phyloP scores from a whole-genome alignment of 768 basidiomycete species.

The Cystofilobasidium capitatum region DNA sequence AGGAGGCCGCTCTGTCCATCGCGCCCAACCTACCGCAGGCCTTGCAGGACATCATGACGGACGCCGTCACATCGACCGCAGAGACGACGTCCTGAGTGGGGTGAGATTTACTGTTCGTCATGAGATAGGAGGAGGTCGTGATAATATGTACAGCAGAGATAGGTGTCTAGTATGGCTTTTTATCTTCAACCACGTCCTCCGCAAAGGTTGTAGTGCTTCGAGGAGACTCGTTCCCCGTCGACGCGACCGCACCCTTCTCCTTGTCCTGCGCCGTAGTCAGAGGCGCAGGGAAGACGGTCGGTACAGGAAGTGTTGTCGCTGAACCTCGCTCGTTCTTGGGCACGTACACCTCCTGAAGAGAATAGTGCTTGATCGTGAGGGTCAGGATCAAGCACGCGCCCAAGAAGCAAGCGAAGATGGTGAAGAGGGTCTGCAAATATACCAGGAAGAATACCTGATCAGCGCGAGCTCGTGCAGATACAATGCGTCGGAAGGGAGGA shows the following conservation, averaged over 20 bases:
- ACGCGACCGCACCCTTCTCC: no score
- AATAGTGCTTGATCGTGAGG: constrained; percentile 5
- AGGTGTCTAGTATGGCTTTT: no score
- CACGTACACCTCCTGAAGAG: constrained; percentile 4
- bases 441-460: neutral
- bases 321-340: neutral
- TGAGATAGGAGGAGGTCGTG: no score
- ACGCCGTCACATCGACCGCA: constrained; percentile 8
- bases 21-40: constrained; percentile 1
- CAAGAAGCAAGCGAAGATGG: constrained; percentile 3
- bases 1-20: constrained; percentile 15
- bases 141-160: no score
- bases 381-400: constrained; percentile 8
- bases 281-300: neutral
- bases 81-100: no score
- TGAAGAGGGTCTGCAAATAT: constrained; percentile 7
- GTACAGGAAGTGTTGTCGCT: neutral
- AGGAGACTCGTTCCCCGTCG: no score
- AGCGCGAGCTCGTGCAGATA: no score
- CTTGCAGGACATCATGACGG: constrained; percentile 19
- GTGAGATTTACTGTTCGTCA: no score
- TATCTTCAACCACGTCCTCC: no score
- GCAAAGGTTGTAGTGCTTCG: no score
- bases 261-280: no score
- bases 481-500: neutral